A percentile compares a stretch with the other conserved stretches of the same genome.
Evolutionary conservation across 2,329 filamentous ascomycete species (phyloP).

Genomic region (Fusarium chuoi): DNA sequence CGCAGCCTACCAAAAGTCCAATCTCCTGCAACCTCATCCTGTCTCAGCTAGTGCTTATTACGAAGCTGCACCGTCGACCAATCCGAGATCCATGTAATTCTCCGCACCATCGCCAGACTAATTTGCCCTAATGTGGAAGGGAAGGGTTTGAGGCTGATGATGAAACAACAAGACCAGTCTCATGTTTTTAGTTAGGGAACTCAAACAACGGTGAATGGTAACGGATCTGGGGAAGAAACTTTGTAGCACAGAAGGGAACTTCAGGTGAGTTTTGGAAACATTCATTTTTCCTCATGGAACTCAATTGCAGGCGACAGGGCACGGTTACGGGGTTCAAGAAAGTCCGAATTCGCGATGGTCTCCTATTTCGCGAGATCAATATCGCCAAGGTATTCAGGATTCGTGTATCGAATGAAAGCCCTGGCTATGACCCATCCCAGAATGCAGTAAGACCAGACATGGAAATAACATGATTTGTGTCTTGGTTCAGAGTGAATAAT

Average conservation of each 20-base stretch:
- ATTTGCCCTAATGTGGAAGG: constrained; percentile 6
- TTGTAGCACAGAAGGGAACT: neutral
- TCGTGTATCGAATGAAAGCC: neutral
- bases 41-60: constrained; percentile 21
- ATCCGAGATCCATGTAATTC: constrained; percentile 43
- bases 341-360: neutral
- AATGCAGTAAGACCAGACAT: neutral
- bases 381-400: neutral
- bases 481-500: neutral
- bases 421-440: neutral
- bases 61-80: neutral
- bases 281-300: neutral
- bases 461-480: neutral
- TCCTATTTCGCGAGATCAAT: neutral
- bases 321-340: neutral
- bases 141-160: constrained; percentile 17
- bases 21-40: constrained; percentile 12
- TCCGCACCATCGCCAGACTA: constrained; percentile 44
- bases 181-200: neutral
- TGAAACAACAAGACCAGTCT: constrained; percentile 25
- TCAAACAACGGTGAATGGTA: constrained; percentile 1
- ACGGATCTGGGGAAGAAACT: neutral
- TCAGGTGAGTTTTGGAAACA: neutral
- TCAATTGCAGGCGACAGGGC: neutral
- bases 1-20: neutral